Base-by-base conservation (phyloP, 2,329 filamentous ascomycete species). In the Colletotrichum neosansevieriae region DNA sequence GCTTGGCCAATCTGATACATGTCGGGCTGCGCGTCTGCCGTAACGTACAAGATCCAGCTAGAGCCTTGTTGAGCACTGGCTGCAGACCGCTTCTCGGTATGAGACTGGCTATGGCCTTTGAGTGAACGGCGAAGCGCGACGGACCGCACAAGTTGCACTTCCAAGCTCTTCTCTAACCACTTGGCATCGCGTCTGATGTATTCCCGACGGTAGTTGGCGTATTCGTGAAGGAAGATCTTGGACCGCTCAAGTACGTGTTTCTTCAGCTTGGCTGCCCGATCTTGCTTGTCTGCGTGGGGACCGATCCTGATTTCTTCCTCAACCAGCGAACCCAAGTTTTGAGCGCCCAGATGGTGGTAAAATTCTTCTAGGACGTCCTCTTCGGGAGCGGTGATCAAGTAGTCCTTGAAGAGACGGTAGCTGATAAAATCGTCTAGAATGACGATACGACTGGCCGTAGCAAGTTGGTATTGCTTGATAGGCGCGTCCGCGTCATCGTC, bases 1-100 rank as follows among this genome's bases (percentile, higher is more conserved):
- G 93, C 93, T 73, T 94, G 92, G 65, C 94, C 96, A 72, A 99
- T 91, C 80, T 99, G 94, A 77, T 97, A 98, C 76, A 97, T 88
- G 76, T 98, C 94, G 34, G 89, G 91, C 67, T 88, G 88, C 1
- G 84, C 79, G 34, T 85, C 86, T 10, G 90, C 87, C 3, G 91
- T 91, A 42, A 98, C 89, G 75, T 91, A 97, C n/a, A 98, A 81
- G 4, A 89, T 86, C 76, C 88, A 91, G 15, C 87, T 85, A 17
- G 81, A 81, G 15, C 80, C 80, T 24, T 78, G 84, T 58, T 84
- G 83, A 50, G 86, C 81, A 45, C 88, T 89, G 40, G 91, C 92
- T 24, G 92, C 94, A 17, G 90, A 94, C 75, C 90, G 86, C 76
- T 91, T 94, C 80, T 94, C 92, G 3, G 84, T 90, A 76, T 93